phyloP scores from a whole-genome alignment of 345 rosid species.

The Toxicodendron radicans region DNA sequence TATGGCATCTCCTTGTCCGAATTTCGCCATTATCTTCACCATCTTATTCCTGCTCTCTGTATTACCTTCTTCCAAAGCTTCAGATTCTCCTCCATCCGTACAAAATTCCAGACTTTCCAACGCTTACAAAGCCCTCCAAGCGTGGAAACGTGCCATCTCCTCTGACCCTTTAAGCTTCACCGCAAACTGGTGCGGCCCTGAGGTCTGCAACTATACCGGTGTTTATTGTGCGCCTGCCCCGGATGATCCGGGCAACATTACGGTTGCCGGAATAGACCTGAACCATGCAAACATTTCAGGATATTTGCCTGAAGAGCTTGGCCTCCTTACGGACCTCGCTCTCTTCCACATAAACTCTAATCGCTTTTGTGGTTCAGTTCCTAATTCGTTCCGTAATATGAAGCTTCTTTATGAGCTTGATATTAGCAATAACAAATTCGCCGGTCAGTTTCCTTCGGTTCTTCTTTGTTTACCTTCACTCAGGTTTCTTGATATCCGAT shows the following conservation, averaged over 20 bases:
- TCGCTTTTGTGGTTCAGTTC: constrained; percentile 63
- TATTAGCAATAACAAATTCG: constrained; percentile 68
- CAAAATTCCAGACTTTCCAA: constrained; percentile 63
- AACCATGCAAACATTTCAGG: constrained; percentile 77
- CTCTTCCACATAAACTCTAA: constrained; percentile 81
- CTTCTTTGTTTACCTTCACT: constrained; percentile 61
- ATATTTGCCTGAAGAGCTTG: constrained; percentile 59
- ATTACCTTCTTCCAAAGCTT: constrained; percentile 26
- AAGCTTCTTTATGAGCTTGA: constrained; percentile 68
- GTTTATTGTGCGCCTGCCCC: constrained; percentile 76
- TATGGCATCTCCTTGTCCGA: background rate
- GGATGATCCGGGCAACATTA: constrained; percentile 44
- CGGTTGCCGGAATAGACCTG: constrained; percentile 86
- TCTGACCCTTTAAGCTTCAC: constrained; percentile 72
- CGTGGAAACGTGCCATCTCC: constrained; percentile 61
- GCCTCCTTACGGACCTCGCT: constrained; percentile 73
- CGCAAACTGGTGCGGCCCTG: constrained; percentile 69
- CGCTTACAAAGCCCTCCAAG: constrained; percentile 74
- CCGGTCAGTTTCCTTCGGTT: constrained; percentile 63
- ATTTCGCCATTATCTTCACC: constrained; percentile 14
- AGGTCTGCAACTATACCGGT: constrained; percentile 87
- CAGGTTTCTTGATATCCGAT: constrained; percentile 79
- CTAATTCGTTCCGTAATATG: constrained; percentile 45
- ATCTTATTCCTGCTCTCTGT: constrained; percentile 20
- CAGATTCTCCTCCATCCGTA: constrained; percentile 17